Evolutionary conservation across 2,329 filamentous ascomycete genomes (phyloP).

Genomic region (Pseudocercospora pini-densiflorae): DNA sequence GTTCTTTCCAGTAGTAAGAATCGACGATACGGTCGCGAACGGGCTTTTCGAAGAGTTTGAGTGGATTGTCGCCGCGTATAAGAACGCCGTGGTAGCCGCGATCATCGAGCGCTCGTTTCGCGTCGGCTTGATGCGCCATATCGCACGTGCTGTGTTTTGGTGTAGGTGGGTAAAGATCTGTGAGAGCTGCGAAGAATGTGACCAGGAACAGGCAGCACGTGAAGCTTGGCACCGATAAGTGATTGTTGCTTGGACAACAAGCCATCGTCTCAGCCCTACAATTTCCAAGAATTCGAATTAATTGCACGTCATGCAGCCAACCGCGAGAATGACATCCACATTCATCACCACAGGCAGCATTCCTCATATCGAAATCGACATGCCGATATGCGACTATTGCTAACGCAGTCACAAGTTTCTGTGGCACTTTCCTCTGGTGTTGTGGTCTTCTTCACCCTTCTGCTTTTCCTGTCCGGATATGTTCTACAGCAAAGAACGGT

Average conservation of each 20-base stretch:
- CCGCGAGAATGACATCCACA: constrained; percentile 10
- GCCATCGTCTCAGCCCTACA: not conserved
- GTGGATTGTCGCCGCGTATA: constrained; percentile 88
- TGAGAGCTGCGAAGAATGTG: constrained; percentile 1
- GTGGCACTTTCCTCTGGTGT: constrained; percentile 65
- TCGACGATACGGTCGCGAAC: constrained; percentile 95
- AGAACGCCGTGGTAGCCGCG: constrained; percentile 78
- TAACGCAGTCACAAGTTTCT: constrained; percentile 71
- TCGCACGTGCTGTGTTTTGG: not conserved
- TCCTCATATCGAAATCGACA: constrained; percentile 18
- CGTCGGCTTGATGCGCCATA: constrained; percentile 75
- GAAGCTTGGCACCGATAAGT: constrained; percentile 6
- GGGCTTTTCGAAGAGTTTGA: constrained; percentile 94
- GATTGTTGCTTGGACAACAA: constrained; percentile 14
- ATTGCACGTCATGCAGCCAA: constrained; percentile 14
- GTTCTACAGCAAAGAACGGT: constrained; percentile 86
- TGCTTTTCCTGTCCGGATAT: constrained; percentile 88
- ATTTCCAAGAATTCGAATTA: constrained; percentile 1
- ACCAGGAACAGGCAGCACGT: constrained; percentile 1
- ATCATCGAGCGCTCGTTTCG: constrained; percentile 79
- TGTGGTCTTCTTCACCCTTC: constrained; percentile 76
- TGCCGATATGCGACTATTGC: constrained; percentile 26
- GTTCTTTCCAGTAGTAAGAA: constrained; percentile 97
- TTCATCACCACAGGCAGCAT: constrained; percentile 16
- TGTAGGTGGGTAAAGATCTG: not conserved